These are phyloP conservation scores for Hypoxylon fuscum DNA, from an alignment of 495 filamentous ascomycete species.

Conservation along the genomic window DNA sequence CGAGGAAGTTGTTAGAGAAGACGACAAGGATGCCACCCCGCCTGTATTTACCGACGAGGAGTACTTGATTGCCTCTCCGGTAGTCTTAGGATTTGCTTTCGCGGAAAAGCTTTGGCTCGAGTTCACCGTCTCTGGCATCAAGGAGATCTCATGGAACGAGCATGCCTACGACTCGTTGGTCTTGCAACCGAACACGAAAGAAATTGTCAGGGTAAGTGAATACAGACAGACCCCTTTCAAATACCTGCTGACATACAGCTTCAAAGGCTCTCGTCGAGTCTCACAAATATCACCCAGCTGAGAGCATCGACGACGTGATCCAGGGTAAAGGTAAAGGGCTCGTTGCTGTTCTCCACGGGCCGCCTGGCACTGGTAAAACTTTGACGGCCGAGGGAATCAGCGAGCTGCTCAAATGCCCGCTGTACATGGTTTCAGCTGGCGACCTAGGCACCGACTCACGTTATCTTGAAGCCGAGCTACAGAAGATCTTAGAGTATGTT, in stretches of 20 bases:
- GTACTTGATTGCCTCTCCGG: constrained; percentile 86
- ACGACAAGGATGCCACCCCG: constrained; percentile 47
- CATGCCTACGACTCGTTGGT: constrained; percentile 83
- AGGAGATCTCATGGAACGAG: constrained; percentile 83
- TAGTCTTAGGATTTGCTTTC: constrained; percentile 93
- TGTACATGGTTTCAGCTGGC: constrained; percentile 64
- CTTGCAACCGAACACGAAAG: constrained; percentile 77
- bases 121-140: constrained; percentile 84
- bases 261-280: constrained; percentile 73
- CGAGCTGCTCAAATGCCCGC: constrained; percentile 59
- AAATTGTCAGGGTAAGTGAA: constrained; percentile 68
- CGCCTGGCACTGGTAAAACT: constrained; percentile 68
- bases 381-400: constrained; percentile 66
- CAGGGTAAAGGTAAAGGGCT: constrained; percentile 70
- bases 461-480: constrained; percentile 60
- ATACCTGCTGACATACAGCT: constrained; percentile 15
- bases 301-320: constrained; percentile 86
- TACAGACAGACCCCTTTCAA: no score
- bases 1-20: constrained; percentile 18
- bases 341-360: constrained; percentile 67
- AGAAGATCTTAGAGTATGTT: constrained; percentile 61
- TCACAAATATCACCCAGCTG: constrained; percentile 79
- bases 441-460: constrained; percentile 62
- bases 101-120: constrained; percentile 92
- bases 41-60: constrained; percentile 83